phyloP scores from a whole-genome alignment of 257 asterid genomes.

The Capsicum baccatum region DNA sequence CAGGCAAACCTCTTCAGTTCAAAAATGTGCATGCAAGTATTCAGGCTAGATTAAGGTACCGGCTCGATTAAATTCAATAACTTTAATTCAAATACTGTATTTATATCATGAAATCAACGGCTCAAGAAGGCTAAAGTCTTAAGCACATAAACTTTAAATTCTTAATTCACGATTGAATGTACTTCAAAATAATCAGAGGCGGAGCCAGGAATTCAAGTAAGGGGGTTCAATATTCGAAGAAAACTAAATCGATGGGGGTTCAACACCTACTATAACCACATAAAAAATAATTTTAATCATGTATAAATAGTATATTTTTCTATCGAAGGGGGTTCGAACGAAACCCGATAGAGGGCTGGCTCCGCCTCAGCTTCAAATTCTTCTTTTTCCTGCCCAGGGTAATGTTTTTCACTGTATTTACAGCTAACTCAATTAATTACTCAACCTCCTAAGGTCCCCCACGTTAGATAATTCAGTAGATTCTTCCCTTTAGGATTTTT shows the following conservation, averaged over 20 bases:
- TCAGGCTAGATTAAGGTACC: neutral
- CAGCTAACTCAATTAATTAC: neutral
- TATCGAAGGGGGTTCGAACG: too few relatives aligned
- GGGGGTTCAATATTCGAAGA: too few relatives aligned
- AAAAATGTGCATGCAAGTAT: neutral
- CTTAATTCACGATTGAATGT: too few relatives aligned
- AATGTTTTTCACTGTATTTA: neutral
- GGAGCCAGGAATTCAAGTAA: too few relatives aligned
- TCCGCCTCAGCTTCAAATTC: too few relatives aligned
- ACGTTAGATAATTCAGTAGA: neutral
- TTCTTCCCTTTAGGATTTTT: neutral
- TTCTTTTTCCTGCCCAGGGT: too few relatives aligned
- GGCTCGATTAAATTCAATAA: neutral
- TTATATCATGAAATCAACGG: neutral
- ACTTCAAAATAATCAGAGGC: too few relatives aligned
- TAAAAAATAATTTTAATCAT: too few relatives aligned
- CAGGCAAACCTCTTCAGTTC: conserved; percentile 34
- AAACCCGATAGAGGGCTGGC: too few relatives aligned
- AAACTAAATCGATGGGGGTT: too few relatives aligned
- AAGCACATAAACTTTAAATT: neutral
- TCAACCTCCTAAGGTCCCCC: neutral
- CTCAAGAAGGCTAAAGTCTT: neutral
- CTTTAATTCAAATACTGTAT: neutral
- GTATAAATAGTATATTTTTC: too few relatives aligned
- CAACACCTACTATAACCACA: too few relatives aligned